Evolutionary conservation across 2,329 filamentous ascomycete species (phyloP).

Genomic region (Zopfia rhizophila): DNA sequence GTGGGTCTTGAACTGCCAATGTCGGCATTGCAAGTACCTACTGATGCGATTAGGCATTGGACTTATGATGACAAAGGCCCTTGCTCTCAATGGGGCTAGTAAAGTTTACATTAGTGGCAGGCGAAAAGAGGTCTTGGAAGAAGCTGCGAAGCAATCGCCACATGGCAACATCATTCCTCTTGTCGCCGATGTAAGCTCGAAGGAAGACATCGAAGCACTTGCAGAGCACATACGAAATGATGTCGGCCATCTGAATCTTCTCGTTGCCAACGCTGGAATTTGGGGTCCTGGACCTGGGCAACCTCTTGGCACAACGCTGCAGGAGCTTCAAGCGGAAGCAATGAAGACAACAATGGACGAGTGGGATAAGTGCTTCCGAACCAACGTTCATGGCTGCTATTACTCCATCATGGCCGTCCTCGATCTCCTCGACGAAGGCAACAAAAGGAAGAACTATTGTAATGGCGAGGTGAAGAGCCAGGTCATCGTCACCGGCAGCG

Average conservation of each 20-base stretch:
- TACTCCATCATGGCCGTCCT: constrained; percentile 56
- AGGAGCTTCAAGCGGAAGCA: too few species aligned
- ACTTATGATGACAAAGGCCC: constrained; percentile 31
- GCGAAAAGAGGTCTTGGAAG: constrained; percentile 20
- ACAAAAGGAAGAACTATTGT: constrained; percentile 34
- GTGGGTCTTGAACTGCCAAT: too few species aligned
- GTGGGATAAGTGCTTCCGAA: too few species aligned
- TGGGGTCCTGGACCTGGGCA: constrained; percentile 33
- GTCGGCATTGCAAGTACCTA: too few species aligned
- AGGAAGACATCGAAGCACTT: constrained; percentile 22
- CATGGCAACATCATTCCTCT: constrained; percentile 25
- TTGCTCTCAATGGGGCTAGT: constrained; percentile 30
- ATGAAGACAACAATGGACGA: too few species aligned
- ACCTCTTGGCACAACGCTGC: too few species aligned
- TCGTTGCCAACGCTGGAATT: constrained; percentile 38
- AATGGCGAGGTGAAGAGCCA: constrained; percentile 30
- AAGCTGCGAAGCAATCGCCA: constrained; percentile 23
- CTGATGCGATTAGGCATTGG: too few species aligned
- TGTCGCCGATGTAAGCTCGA: constrained; percentile 30
- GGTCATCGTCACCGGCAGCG: constrained; percentile 33
- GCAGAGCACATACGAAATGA: constrained; percentile 21
- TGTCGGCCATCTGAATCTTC: constrained; percentile 31
- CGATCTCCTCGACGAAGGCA: constrained; percentile 54
- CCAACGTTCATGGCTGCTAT: too few species aligned
- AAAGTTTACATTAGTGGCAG: constrained; percentile 34